Evolutionary conservation across 2,329 filamentous ascomycete species (phyloP).

Genomic region (Fusarium sp.): DNA sequence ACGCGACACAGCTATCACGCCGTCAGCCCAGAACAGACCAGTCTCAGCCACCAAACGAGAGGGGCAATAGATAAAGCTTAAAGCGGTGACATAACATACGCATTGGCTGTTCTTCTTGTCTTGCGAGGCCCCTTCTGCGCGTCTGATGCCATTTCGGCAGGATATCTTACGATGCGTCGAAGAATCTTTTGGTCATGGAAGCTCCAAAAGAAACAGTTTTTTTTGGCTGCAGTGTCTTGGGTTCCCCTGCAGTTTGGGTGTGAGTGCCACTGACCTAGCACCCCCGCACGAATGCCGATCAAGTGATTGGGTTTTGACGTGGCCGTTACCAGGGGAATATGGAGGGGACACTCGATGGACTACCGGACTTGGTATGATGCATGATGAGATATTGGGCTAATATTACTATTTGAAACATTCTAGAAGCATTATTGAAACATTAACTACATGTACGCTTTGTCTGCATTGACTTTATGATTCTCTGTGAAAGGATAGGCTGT

Average conservation of each 20-base stretch:
- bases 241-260: constrained; percentile 3
- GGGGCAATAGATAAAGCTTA: background rate
- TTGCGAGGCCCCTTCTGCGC: constrained; percentile 28
- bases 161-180: background rate
- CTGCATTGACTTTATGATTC: rapidly evolving
- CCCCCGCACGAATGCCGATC: constrained; percentile 7
- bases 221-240: background rate
- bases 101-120: constrained; percentile 42
- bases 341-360: background rate
- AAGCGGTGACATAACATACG: constrained; percentile 25
- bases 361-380: background rate
- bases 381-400: background rate
- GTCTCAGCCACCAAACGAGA: background rate
- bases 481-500: rapidly evolving
- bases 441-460: rapidly evolving
- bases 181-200: constrained; percentile 1
- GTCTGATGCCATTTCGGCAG: constrained; percentile 17
- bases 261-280: background rate
- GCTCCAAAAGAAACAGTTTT: background rate
- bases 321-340: constrained; percentile 30
- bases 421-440: background rate
- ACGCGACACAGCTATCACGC: constrained; percentile 42
- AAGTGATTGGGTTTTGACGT: constrained; percentile 3
- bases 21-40: background rate
- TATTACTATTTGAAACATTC: background rate